Conservation (phyloP, 2,329 filamentous ascomycete species). For the Myriosclerotinia scirpicola region DNA sequence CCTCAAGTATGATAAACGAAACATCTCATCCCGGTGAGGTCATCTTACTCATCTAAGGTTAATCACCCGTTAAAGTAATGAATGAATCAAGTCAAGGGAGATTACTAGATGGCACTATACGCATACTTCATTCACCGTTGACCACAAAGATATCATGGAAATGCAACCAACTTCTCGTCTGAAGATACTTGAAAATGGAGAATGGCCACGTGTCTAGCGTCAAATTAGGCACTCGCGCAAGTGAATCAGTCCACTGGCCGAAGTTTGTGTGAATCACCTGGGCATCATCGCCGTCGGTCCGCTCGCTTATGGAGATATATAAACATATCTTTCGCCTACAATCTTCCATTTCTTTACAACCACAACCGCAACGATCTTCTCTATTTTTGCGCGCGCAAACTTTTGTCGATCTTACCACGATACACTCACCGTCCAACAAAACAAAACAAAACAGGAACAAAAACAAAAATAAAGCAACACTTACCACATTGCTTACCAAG, state of each 20-base stretch:
- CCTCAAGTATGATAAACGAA: background rate
- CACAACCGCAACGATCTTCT: background rate
- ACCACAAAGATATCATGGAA: background rate
- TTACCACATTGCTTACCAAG: background rate
- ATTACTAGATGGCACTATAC: background rate
- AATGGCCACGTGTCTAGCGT: slow-evolving; percentile 20
- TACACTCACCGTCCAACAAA: background rate
- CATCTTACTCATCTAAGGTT: background rate
- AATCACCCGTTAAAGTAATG: background rate
- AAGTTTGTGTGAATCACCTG: slow-evolving; percentile 11
- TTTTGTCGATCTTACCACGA: background rate
- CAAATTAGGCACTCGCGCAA: slow-evolving; percentile 7
- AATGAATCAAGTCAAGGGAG: background rate
- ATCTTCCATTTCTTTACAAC: background rate
- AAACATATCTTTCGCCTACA: slow-evolving; percentile 1
- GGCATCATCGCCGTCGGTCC: slow-evolving; percentile 4
- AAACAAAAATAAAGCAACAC: background rate
- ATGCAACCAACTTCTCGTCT: slow-evolving; percentile 4
- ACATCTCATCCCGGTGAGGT: too few relatives aligned
- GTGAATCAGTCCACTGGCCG: slow-evolving; percentile 4
- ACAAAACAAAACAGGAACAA: background rate
- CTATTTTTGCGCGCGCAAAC: background rate
- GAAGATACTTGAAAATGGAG: slow-evolving; percentile 16
- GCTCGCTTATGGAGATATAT: slow-evolving; percentile 11
- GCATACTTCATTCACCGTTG: background rate